A percentile compares a stretch with the other conserved stretches of the same genome.
Conservation (phyloP, 441 rosid species). For the Melastoma candidum region DNA sequence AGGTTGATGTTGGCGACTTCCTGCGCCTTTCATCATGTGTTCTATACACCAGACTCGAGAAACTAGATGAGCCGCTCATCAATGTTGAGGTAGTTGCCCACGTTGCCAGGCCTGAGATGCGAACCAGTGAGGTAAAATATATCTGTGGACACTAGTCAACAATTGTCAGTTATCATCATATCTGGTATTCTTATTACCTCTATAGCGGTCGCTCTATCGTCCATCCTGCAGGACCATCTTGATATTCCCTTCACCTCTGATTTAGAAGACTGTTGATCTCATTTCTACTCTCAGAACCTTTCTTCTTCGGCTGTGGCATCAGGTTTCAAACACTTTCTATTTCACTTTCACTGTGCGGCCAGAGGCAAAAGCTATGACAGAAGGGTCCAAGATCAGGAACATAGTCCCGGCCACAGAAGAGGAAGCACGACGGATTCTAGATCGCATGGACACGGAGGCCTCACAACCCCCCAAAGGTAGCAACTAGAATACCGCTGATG, state of each 20-base stretch:
- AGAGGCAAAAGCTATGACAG: slow-evolving; percentile 49
- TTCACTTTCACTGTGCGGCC: slow-evolving; percentile 69
- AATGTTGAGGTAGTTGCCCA: slow-evolving; percentile 81
- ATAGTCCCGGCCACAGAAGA: slow-evolving; percentile 90
- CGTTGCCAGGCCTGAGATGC: slow-evolving; percentile 75
- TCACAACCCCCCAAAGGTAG: slow-evolving; percentile 12
- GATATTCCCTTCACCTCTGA: neutral
- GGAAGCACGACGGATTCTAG: slow-evolving; percentile 62
- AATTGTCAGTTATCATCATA: too few relatives aligned
- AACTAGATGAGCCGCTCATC: slow-evolving; percentile 58
- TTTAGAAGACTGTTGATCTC: neutral
- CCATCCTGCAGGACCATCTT: too few relatives aligned
- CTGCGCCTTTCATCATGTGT: slow-evolving; percentile 71
- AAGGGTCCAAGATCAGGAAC: slow-evolving; percentile 47
- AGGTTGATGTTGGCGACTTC: slow-evolving; percentile 87
- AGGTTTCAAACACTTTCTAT: slow-evolving; percentile 77
- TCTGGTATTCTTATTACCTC: too few relatives aligned
- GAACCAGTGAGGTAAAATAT: slow-evolving; percentile 63
- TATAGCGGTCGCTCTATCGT: too few relatives aligned
- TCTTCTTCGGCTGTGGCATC: neutral
- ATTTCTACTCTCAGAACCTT: neutral
- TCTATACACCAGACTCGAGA: slow-evolving; percentile 54
- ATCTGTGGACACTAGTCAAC: too few relatives aligned
- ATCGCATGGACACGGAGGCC: slow-evolving; percentile 60
- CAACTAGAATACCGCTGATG: neutral